These are phyloP conservation scores for Medicago arabica DNA, from an alignment of 306 rosid genomes.

Conservation along the genomic window DNA sequence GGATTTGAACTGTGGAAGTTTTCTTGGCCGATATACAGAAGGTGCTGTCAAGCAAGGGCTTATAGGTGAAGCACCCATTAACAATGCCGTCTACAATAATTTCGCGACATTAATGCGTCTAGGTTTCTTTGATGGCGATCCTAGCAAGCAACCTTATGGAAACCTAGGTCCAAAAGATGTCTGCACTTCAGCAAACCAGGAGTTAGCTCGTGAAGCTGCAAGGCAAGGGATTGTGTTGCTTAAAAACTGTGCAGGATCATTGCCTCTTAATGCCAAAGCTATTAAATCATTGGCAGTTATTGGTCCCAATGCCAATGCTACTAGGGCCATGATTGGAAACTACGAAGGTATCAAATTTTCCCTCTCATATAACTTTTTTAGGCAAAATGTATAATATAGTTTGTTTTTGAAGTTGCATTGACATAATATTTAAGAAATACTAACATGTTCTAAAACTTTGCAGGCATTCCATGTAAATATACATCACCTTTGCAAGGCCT, in stretches of 20 bases:
- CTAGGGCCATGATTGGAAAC: constrained; percentile 88
- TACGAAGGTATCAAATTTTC: constrained; percentile 70
- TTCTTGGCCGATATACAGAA: constrained; percentile 68
- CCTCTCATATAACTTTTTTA: constrained; percentile 1
- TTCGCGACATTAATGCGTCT: constrained; percentile 86
- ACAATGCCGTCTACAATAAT: constrained; percentile 81
- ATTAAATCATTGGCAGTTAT: constrained; percentile 86
- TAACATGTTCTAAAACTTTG: constrained; percentile 8
- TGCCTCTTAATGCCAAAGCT: constrained; percentile 74
- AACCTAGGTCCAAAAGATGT: constrained; percentile 94
- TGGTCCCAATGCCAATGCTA: constrained; percentile 95
- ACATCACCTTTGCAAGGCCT: constrained; percentile 93
- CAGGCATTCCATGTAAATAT: constrained; percentile 89
- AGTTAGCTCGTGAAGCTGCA: constrained; percentile 87
- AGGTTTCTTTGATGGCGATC: constrained; percentile 95
- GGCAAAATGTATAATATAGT: not conserved
- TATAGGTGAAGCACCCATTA: constrained; percentile 66
- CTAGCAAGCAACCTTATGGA: constrained; percentile 78
- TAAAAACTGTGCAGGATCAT: constrained; percentile 64
- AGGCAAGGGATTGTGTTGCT: constrained; percentile 97
- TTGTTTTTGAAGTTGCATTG: constrained; percentile 12
- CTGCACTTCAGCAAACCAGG: constrained; percentile 74
- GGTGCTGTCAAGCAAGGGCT: constrained; percentile 89
- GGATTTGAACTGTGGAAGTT: constrained; percentile 88
- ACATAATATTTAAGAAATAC: constrained; percentile 4